Conservation (phyloP, 1,139 yeast genomes). For the Pichia sp. region DNA sequence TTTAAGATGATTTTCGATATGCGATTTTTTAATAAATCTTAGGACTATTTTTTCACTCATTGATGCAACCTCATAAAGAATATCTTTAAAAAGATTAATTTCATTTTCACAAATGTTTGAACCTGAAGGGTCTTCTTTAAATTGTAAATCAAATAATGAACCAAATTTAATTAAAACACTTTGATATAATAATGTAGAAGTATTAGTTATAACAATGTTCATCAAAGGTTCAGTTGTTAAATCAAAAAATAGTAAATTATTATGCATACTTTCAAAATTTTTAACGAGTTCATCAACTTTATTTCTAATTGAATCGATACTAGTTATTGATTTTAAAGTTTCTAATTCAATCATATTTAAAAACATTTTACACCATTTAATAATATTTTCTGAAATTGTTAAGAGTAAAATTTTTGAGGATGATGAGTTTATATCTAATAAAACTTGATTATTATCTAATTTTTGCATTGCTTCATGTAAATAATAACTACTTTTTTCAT, state of each 20-base stretch:
- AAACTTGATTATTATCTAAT: constrained; percentile 24
- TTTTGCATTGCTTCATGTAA: constrained; percentile 29
- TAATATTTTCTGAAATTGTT: constrained; percentile 27
- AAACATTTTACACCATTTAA: constrained; percentile 29
- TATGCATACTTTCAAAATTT: constrained; percentile 25
- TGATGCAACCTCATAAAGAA: constrained; percentile 19
- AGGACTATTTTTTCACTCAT: constrained; percentile 20
- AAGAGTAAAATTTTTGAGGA: constrained; percentile 25
- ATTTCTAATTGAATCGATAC: constrained; percentile 17
- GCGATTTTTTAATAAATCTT: constrained; percentile 18
- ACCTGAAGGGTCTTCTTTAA: constrained; percentile 15
- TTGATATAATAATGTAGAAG: constrained; percentile 26
- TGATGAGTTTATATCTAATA: constrained; percentile 24
- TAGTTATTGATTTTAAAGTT: constrained; percentile 19
- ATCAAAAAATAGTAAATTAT: constrained; percentile 25
- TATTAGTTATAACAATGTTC: constrained; percentile 23
- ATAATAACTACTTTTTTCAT: constrained; percentile 17
- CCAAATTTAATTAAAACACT: constrained; percentile 24
- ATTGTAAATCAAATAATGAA: constrained; percentile 20
- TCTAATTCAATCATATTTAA: constrained; percentile 25
- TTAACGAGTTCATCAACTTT: constrained; percentile 25
- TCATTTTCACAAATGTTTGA: constrained; percentile 18
- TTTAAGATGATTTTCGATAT: constrained; percentile 16
- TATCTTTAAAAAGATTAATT: constrained; percentile 18
- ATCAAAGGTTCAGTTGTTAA: constrained; percentile 23